Evolutionary conservation across 2,329 filamentous ascomycete species (phyloP).

Genomic region (Paraconiothyrium sp.): DNA sequence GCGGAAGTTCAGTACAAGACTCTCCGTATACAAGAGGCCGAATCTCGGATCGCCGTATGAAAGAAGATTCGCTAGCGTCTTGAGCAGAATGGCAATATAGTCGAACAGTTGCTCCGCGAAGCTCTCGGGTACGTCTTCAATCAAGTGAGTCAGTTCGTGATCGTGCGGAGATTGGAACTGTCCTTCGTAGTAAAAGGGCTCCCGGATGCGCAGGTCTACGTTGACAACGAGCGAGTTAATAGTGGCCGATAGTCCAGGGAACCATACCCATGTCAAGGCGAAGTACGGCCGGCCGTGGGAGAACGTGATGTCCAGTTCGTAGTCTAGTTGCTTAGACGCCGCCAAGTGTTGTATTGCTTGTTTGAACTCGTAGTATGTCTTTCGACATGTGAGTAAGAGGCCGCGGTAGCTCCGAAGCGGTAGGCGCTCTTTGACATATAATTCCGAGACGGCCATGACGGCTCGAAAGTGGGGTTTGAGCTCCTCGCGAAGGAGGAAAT

Average conservation of each 20-base stretch:
- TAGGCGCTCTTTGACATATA: slow-evolving; percentile 39
- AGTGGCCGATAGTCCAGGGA: slow-evolving; percentile 38
- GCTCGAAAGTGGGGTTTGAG: slow-evolving; percentile 36
- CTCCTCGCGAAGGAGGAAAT: slow-evolving; percentile 34
- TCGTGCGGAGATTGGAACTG: slow-evolving; percentile 30
- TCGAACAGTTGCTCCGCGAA: slow-evolving; percentile 44
- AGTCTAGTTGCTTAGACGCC: slow-evolving; percentile 34
- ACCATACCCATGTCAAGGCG: slow-evolving; percentile 39
- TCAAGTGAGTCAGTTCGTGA: slow-evolving; percentile 34
- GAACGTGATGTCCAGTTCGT: slow-evolving; percentile 41
- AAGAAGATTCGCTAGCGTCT: slow-evolving; percentile 37
- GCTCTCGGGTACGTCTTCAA: slow-evolving; percentile 36
- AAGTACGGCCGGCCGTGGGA: slow-evolving; percentile 47
- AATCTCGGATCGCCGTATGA: slow-evolving; percentile 30
- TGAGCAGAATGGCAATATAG: slow-evolving; percentile 43
- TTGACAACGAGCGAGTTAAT: slow-evolving; percentile 42
- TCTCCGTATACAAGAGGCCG: slow-evolving; percentile 37
- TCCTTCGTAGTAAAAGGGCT: slow-evolving; percentile 30
- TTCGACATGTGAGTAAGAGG: slow-evolving; percentile 34
- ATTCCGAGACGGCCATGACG: slow-evolving; percentile 41
- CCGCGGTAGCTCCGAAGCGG: slow-evolving; percentile 41
- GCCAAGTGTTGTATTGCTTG: slow-evolving; percentile 39
- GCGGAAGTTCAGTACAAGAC: slow-evolving; percentile 39
- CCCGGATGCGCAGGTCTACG: slow-evolving; percentile 40
- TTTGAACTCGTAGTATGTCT: slow-evolving; percentile 39